These are phyloP conservation scores for Elongisporangium undulatum DNA, from an alignment of 352 stramenopile genomes.

Conservation along the genomic window DNA sequence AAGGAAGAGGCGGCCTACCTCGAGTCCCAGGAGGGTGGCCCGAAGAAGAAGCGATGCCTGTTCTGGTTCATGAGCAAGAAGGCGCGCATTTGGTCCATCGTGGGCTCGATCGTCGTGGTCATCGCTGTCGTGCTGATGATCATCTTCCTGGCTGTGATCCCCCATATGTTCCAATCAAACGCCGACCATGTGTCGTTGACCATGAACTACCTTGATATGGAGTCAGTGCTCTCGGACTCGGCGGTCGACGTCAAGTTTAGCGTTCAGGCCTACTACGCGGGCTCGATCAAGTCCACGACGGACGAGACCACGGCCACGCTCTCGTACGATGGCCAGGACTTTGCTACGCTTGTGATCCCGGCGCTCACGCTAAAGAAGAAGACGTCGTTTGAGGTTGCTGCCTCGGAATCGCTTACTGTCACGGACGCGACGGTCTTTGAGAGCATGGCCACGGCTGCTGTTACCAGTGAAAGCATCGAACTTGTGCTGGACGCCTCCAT, in stretches of 20 bases:
- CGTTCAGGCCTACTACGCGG: slow-evolving; percentile 43
- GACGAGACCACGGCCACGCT: slow-evolving; percentile 45
- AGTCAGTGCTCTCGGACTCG: slow-evolving; percentile 26
- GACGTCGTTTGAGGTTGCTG: slow-evolving; percentile 50
- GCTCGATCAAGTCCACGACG: slow-evolving; percentile 33
- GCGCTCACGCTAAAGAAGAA: slow-evolving; percentile 40
- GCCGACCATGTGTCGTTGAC: slow-evolving; percentile 46
- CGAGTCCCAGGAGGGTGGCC: slow-evolving; percentile 6
- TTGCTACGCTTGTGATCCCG: slow-evolving; percentile 44
- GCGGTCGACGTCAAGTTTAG: slow-evolving; percentile 47
- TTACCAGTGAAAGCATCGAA: slow-evolving; percentile 29
- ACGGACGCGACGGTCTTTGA: slow-evolving; percentile 39
- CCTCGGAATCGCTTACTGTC: slow-evolving; percentile 27
- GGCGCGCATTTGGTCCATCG: slow-evolving; percentile 41
- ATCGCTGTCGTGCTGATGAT: slow-evolving; percentile 50
- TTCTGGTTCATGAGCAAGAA: slow-evolving; percentile 50
- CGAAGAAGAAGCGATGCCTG: slow-evolving; percentile 28
- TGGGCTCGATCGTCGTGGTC: slow-evolving; percentile 28
- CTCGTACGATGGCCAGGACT: slow-evolving; percentile 32
- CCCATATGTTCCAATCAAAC: slow-evolving; percentile 56
- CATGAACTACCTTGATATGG: slow-evolving; percentile 69
- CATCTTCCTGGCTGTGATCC: slow-evolving; percentile 56
- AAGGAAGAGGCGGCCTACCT: slow-evolving; percentile 18
- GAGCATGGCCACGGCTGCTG: slow-evolving; percentile 27
- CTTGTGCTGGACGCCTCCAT: slow-evolving; percentile 30